These are phyloP conservation scores for Canariomyces notabilis DNA, from an alignment of 2,329 filamentous ascomycete genomes.

Conservation along the genomic window DNA sequence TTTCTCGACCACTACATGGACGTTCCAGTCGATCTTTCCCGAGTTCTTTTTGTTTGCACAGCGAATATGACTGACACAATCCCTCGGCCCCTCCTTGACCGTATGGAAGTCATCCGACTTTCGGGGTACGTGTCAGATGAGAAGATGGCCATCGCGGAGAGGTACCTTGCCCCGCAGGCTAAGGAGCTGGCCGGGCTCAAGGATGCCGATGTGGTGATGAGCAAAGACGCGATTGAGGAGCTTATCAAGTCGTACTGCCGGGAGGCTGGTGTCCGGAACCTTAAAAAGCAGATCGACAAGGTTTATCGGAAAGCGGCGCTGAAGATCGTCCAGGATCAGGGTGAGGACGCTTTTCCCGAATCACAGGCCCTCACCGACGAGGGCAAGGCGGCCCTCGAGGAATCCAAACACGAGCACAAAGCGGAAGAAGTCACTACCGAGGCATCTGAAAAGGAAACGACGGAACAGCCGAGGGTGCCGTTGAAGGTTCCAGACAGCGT, in stretches of 20 bases:
- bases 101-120: conserved; percentile 96
- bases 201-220: conserved; percentile 82
- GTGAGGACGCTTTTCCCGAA: conserved; percentile 76
- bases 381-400: conserved; percentile 71
- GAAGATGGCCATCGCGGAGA: conserved; percentile 97
- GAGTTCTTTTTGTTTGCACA: conserved; percentile 97
- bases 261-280: conserved; percentile 91
- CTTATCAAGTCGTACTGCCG: conserved; percentile 98
- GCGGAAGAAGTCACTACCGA: conserved; percentile 21
- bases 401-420: conserved; percentile 51
- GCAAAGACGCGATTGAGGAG: conserved; percentile 84
- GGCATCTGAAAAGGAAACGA: conserved; percentile 56
- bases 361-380: conserved; percentile 78
- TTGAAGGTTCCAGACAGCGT: conserved; percentile 82
- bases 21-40: conserved; percentile 92
- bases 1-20: conserved; percentile 99
- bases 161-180: conserved; percentile 87
- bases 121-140: conserved; percentile 97
- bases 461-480: conserved; percentile 66
- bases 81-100: conserved; percentile 83
- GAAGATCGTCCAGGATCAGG: conserved; percentile 93
- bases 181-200: conserved; percentile 89
- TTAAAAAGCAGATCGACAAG: conserved; percentile 99
- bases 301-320: conserved; percentile 95
- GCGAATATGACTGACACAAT: conserved; percentile 99